A percentile compares a stretch with the other conserved stretches of the same genome.
phyloP scores from a whole-genome alignment of 78 protist species.

The Fonticula alba region DNA sequence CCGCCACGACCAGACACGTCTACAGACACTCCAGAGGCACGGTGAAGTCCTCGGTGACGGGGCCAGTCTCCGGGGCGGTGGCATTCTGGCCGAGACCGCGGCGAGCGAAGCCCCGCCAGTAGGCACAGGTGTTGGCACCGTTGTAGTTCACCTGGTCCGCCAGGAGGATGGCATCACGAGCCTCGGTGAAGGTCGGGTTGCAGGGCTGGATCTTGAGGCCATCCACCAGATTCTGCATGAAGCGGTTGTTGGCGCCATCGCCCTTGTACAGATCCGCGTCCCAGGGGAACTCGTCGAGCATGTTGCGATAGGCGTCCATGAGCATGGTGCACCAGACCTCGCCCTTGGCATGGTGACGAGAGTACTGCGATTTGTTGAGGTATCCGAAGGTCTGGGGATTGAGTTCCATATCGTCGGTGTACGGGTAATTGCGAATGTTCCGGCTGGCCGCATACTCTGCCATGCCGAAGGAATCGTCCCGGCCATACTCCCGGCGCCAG shows the following conservation, averaged over 20 bases:
- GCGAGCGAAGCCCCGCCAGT: background rate
- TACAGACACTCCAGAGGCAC: background rate
- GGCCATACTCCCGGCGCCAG: background rate
- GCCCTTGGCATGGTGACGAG: conserved; percentile 7
- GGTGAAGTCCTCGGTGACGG: conserved; percentile 3
- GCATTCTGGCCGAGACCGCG: conserved; percentile 7
- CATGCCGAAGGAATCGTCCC: no score
- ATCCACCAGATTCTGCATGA: background rate
- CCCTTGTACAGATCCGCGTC: conserved; percentile 1
- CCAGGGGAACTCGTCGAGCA: background rate
- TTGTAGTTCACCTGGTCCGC: conserved; percentile 4
- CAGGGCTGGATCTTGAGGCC: conserved; percentile 14
- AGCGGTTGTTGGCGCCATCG: background rate
- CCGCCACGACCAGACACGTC: no score
- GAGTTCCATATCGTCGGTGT: background rate
- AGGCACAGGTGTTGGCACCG: background rate
- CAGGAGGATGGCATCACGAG: conserved; percentile 6
- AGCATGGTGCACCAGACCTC: background rate
- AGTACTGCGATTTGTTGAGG: background rate
- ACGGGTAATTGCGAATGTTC: background rate
- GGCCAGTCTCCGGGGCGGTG: background rate
- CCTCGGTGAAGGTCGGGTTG: conserved; percentile 5
- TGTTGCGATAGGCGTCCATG: conserved; percentile 1
- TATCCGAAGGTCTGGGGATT: conserved; percentile 3
- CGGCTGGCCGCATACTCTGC: no score